phyloP scores from a whole-genome alignment of 345 rosid species.

The Geranium brycei region DNA sequence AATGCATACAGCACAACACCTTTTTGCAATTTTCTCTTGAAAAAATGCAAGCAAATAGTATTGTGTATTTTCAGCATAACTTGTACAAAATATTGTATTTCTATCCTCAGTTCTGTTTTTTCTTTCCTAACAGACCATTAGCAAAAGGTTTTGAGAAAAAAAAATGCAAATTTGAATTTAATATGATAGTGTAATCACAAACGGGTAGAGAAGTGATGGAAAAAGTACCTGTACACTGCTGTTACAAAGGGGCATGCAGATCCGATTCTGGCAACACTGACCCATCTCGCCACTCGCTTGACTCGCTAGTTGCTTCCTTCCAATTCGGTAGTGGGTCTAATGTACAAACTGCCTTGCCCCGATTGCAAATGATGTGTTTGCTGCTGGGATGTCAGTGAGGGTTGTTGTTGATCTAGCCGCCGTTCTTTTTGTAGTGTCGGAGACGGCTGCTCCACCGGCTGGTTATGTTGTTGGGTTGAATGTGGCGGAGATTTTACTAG shows the following conservation, averaged over 20 bases:
- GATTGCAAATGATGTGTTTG: slow-evolving; percentile 48
- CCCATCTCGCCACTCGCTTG: slow-evolving; percentile 19
- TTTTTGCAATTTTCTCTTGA: too few species aligned
- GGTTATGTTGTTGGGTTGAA: slow-evolving; percentile 31
- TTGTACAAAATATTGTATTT: too few species aligned
- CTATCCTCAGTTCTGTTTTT: too few species aligned
- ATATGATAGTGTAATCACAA: not conserved
- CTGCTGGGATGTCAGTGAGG: slow-evolving; percentile 21
- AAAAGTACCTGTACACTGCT: slow-evolving; percentile 65
- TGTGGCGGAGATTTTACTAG: slow-evolving; percentile 22
- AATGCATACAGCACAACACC: too few species aligned
- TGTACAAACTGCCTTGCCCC: slow-evolving; percentile 44
- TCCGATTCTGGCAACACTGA: slow-evolving; percentile 33
- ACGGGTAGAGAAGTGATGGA: too few species aligned
- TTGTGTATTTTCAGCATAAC: too few species aligned
- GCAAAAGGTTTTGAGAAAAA: too few species aligned
- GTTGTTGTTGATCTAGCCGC: slow-evolving; percentile 24
- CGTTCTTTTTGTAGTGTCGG: slow-evolving; percentile 3
- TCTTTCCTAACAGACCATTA: too few species aligned
- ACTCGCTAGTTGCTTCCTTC: slow-evolving; percentile 34
- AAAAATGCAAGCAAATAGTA: too few species aligned
- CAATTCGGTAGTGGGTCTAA: slow-evolving; percentile 50
- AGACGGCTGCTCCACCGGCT: slow-evolving; percentile 33
- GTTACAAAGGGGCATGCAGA: slow-evolving; percentile 41
- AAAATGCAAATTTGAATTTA: not conserved